phyloP scores from a whole-genome alignment of 1,284 basidiomycete species.

The Tilletia setariae region DNA sequence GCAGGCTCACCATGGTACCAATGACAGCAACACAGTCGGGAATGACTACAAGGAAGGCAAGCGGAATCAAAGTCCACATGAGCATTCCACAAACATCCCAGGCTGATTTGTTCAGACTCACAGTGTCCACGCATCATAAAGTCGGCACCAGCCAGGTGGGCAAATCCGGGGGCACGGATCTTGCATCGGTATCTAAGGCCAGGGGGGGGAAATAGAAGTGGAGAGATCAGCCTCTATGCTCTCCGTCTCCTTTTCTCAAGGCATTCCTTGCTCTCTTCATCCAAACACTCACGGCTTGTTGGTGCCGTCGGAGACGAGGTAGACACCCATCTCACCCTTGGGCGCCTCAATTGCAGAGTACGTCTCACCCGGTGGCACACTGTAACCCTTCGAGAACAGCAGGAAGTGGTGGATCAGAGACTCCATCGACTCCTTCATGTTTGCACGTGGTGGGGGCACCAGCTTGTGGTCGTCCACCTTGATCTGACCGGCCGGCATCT shows the following conservation, averaged over 20 bases:
- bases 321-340: constrained; percentile 84
- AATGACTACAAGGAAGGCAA: constrained; percentile 6
- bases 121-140: constrained; percentile 50
- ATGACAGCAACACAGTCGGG: constrained; percentile 15
- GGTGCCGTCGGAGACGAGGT: constrained; percentile 52
- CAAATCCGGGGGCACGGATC: constrained; percentile 50
- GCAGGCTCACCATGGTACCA: constrained; percentile 30
- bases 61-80: not conserved
- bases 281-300: constrained; percentile 40
- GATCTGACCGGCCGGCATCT: constrained; percentile 88
- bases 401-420: constrained; percentile 98
- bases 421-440: constrained; percentile 99
- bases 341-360: constrained; percentile 97
- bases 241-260: too few species aligned
- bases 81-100: not conserved
- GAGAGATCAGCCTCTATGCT: too few species aligned
- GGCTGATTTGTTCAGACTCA: not conserved
- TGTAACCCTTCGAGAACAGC: constrained; percentile 90
- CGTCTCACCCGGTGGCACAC: constrained; percentile 91
- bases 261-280: too few species aligned
- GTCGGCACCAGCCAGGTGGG: constrained; percentile 51
- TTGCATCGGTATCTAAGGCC: constrained; percentile 18
- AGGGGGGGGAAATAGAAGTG: too few species aligned
- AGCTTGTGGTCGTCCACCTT: constrained; percentile 98
- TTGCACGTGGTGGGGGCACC: constrained; percentile 89